These are phyloP conservation scores for Cryphonectria parasitica DNA, from an alignment of 2,329 filamentous ascomycete species.

Conservation along the genomic window DNA sequence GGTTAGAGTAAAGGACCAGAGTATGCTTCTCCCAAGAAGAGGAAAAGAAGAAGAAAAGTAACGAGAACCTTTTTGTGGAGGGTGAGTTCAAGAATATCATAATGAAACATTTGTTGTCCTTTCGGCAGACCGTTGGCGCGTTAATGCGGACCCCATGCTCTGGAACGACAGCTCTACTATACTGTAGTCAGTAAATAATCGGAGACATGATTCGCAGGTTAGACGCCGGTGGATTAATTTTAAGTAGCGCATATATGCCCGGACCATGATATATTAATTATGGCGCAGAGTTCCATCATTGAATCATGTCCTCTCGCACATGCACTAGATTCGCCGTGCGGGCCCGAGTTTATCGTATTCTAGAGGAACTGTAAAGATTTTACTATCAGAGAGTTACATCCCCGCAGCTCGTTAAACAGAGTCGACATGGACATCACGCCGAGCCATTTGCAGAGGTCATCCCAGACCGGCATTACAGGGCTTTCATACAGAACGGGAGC, in stretches of 20 bases:
- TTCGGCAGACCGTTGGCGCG: not conserved
- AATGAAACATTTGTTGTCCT: not conserved
- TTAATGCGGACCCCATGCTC: not conserved
- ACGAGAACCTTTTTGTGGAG: not conserved
- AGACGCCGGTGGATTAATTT: not conserved
- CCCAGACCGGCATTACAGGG: not conserved
- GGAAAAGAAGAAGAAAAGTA: not conserved
- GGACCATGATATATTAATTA: not conserved
- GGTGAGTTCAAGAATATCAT: not conserved
- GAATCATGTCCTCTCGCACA: not conserved
- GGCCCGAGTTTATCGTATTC: not conserved
- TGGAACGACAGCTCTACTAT: not conserved
- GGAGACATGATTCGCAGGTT: not conserved
- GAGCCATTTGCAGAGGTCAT: slow-evolving; percentile 2
- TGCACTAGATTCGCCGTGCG: too few relatives aligned
- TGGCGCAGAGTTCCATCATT: not conserved
- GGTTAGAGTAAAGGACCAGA: not conserved
- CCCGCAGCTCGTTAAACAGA: not conserved
- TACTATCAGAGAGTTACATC: not conserved
- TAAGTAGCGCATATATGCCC: not conserved
- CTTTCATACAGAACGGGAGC: not conserved
- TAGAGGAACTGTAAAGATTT: not conserved
- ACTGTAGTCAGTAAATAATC: not conserved
- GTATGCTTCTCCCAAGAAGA: not conserved
- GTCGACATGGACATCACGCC: not conserved